Percentiles rank a stretch among this genome's conserved stretches.
Evolutionary conservation across 371 early-diverging fungal genomes (phyloP).

Genomic region (Mortierella sp.): DNA sequence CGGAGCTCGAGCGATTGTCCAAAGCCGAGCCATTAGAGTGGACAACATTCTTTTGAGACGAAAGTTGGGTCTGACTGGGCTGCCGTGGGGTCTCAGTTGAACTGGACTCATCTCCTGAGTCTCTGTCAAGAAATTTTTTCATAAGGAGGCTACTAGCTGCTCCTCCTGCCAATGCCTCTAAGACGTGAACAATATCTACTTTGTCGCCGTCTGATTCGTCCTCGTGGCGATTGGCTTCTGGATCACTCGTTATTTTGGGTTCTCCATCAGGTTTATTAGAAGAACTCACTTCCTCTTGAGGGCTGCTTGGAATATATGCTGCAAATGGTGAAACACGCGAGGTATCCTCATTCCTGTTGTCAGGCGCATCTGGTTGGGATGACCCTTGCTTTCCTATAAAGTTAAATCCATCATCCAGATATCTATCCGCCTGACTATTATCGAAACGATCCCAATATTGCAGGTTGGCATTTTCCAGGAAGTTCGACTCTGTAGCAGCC

Average conservation of each 20-base stretch:
- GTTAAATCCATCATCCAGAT: constrained; percentile 21
- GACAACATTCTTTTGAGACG: neutral
- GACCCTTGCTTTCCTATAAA: neutral
- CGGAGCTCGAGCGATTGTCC: constrained; percentile 16
- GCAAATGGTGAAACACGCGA: constrained; percentile 27
- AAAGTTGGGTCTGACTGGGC: neutral
- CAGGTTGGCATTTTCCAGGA: constrained; percentile 27
- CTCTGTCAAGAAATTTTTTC: constrained; percentile 10
- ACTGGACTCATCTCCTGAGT: constrained; percentile 22
- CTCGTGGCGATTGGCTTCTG: neutral
- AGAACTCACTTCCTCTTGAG: neutral
- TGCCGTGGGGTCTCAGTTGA: neutral
- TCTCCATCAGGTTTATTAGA: neutral
- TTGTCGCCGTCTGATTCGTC: constrained; percentile 4
- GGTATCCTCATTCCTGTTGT: neutral
- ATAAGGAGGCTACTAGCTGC: constrained; percentile 18
- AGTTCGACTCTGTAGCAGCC: constrained; percentile 8
- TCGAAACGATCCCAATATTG: constrained; percentile 36
- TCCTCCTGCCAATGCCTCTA: constrained; percentile 13
- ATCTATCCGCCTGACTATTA: constrained; percentile 25
- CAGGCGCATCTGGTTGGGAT: neutral
- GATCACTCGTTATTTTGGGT: neutral
- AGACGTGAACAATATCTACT: constrained; percentile 5
- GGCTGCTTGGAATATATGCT: constrained; percentile 2
- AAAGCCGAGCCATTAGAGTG: neutral